Evolutionary conservation across 1,139 yeast species (phyloP).

Genomic region (Yamadazyma sp.): DNA sequence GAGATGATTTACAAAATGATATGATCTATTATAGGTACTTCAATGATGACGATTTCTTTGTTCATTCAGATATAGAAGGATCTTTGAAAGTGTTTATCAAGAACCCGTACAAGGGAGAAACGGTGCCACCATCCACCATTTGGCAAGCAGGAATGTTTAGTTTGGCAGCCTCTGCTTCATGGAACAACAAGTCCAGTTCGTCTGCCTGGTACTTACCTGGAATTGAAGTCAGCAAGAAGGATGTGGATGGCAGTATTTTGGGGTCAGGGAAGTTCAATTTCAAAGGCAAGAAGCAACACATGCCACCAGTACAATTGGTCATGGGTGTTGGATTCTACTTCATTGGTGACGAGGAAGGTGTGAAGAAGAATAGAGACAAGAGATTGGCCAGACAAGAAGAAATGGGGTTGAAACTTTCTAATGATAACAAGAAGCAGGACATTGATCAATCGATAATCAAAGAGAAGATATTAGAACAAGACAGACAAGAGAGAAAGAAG

Average conservation of each 20-base stretch:
- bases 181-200: constrained; percentile 81
- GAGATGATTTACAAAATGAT: constrained; percentile 83
- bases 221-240: constrained; percentile 64
- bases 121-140: constrained; percentile 79
- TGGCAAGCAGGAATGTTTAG: constrained; percentile 89
- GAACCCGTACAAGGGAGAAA: constrained; percentile 62
- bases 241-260: constrained; percentile 61
- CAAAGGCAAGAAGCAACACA: constrained; percentile 54
- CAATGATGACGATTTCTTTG: constrained; percentile 68
- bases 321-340: constrained; percentile 89
- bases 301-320: constrained; percentile 82
- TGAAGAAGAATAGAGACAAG: constrained; percentile 36
- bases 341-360: constrained; percentile 60
- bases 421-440: constrained; percentile 37
- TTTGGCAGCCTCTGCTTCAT: constrained; percentile 79
- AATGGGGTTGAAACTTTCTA: constrained; percentile 43
- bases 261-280: constrained; percentile 64
- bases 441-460: constrained; percentile 21
- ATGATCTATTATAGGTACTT: constrained; percentile 78
- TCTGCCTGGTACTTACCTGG: constrained; percentile 85
- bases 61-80: constrained; percentile 74
- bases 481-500: constrained; percentile 13
- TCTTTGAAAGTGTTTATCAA: constrained; percentile 77
- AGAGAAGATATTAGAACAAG: constrained; percentile 14
- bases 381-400: constrained; percentile 44